A percentile compares a stretch with the other conserved stretches of the same genome.
phyloP scores from a whole-genome alignment of 805 yeast species.

The Saturnispora galanensis region DNA sequence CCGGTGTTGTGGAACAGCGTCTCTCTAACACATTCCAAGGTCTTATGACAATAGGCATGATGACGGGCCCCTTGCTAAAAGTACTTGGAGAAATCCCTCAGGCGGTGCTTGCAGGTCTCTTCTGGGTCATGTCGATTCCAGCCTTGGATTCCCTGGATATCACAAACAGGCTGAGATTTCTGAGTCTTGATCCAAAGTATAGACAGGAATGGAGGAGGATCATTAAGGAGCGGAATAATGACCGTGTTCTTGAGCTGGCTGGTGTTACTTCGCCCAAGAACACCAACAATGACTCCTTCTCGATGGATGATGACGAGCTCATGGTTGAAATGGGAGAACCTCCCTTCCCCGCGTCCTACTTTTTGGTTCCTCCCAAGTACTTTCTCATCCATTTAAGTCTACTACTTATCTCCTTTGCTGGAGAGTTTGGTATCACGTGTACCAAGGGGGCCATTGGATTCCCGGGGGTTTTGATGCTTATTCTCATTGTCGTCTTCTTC shows the following conservation, averaged over 20 bases:
- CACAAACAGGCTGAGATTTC: conserved; percentile 48
- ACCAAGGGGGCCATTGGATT: conserved; percentile 92
- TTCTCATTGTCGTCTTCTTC: conserved; percentile 49
- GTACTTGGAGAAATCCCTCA: conserved; percentile 85
- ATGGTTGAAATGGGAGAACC: background rate
- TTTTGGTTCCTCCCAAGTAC: conserved; percentile 29
- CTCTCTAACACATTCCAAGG: conserved; percentile 83
- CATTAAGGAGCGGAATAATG: background rate
- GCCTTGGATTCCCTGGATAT: conserved; percentile 65
- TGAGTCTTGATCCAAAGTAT: conserved; percentile 48
- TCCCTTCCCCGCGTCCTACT: conserved; percentile 3
- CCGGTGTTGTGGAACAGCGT: conserved; percentile 79
- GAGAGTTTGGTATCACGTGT: conserved; percentile 77
- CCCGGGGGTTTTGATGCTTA: conserved; percentile 74
- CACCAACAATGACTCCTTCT: background rate
- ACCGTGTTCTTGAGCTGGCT: background rate
- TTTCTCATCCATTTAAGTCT: conserved; percentile 46
- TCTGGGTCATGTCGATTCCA: conserved; percentile 85
- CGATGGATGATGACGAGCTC: background rate
- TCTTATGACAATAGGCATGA: conserved; percentile 68
- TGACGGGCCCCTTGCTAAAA: conserved; percentile 77
- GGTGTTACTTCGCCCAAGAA: background rate
- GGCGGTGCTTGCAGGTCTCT: conserved; percentile 84
- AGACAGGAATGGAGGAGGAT: conserved; percentile 5
- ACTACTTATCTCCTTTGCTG: conserved; percentile 59